phyloP scores from a whole-genome alignment of 441 rosid genomes.

The Gossypium trilobum region DNA sequence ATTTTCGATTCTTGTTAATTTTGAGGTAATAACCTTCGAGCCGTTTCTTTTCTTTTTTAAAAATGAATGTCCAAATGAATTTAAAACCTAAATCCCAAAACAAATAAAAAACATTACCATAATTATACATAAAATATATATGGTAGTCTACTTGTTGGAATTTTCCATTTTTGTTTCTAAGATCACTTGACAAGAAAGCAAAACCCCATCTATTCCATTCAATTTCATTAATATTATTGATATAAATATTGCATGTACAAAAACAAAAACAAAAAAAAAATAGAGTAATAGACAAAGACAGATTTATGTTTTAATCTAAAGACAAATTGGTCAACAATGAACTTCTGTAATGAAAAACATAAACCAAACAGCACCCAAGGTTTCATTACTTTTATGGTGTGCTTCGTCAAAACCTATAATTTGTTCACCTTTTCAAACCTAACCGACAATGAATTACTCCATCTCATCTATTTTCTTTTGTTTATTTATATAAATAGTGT shows the following conservation, averaged over 20 bases:
- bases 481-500: not conserved
- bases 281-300: not conserved
- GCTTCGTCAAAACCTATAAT: slow-evolving; percentile 27
- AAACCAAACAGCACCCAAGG: not conserved
- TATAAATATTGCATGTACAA: not conserved
- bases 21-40: too few relatives aligned
- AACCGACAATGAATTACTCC: slow-evolving; percentile 22
- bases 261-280: not conserved
- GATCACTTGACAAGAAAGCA: slow-evolving; percentile 1
- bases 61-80: not conserved
- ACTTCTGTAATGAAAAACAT: slow-evolving; percentile 12
- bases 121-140: too few relatives aligned
- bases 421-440: slow-evolving; percentile 4
- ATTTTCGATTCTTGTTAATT: too few relatives aligned
- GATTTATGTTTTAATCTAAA: not conserved
- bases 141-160: not conserved
- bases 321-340: slow-evolving; percentile 25
- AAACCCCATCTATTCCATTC: not conserved
- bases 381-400: slow-evolving; percentile 21
- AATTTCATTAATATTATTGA: not conserved
- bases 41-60: too few relatives aligned
- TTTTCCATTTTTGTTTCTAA: not conserved
- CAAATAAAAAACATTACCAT: not conserved
- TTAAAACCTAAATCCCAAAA: not conserved
- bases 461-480: not conserved